Base-by-base conservation (phyloP, 805 yeast species). In the Vanderwaltozyma verrucispora region DNA sequence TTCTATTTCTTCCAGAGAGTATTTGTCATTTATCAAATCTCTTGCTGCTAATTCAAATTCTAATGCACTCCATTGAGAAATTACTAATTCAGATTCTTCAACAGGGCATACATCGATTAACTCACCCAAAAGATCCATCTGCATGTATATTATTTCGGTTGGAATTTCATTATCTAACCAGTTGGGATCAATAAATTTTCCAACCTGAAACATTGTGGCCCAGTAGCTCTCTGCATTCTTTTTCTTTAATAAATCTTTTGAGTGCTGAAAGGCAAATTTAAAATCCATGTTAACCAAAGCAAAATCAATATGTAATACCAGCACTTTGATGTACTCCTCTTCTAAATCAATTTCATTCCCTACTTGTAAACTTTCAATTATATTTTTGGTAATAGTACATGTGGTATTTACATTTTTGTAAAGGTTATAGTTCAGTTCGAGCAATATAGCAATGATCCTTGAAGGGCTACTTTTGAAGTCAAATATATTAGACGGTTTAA, bases 171-270 rank as follows among this genome's bases (percentile, higher is more conserved):
- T 47, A 21, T 62, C 64, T 4, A 49, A 47, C 74, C 74, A 66
- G 18, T 56, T 56, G 7, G 74, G 72, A 15, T 74, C 66, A 24
- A 59, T 50, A 54, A 54, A 71, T 56, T 81, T 80, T 3, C 83
- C 82, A 3, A 80, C 77, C 48, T 84, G 94, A 48, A 77, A 80
- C 43, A 80, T 74, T 1, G 83, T 74, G 19, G 77, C 66, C 95
- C 95, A 86, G 33, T 65, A 59, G 14, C 61, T 61, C 2, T 15
- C 14, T 14, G 14, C 12, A 2, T 18, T 21, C 29, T 33, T 15
- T 20, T 50, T 33, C 19, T 64, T 60, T 9, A 74, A 49, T 28
- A 74, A 53, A 16, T 57, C 63, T n/a, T 47, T 46, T 1, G 72
- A 53, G 31, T 64, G 60, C 3, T 59, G 56, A 43, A 65, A 68